Evolutionary conservation across 352 stramenopile genomes (phyloP), one percentile per base, ranked within the genome.

Genomic region (Phytophthora sp.): DNA sequence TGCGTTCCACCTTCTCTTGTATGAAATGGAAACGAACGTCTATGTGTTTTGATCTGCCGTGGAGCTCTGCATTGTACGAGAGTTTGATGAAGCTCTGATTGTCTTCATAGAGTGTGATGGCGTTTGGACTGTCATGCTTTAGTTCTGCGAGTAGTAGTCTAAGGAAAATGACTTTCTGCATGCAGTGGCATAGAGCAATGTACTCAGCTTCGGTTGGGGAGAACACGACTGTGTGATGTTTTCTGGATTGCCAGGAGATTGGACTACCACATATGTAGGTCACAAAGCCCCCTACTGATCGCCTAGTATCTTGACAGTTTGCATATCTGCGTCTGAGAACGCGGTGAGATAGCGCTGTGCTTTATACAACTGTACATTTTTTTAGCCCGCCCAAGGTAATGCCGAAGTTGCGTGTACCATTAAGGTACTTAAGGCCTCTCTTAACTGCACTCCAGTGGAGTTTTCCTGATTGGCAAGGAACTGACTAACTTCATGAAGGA

Each of bases 1-100:
- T 33, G 29, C 29, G 29, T 33, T 33, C 29, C 29, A 33, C 29
- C 29, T 33, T 33, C 29, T 33, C 29, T 33, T 33, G 29, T 9
- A 33, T 9, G 9, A 33, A 33, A 33, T 33, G 29, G 29, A 9
- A 33, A 4, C 29, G 29, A 45, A 45, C 62, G 42, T 78, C 53
- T 29, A 78, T 81, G 50, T 78, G 69, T 33, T 81, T 81, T 21
- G 52, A 68, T 18, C 61, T 52, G n/a, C 57, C 68, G 66, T 77
- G 73, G 18, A 69, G 27, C 18, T 71, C 57, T 15, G 57, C 62
- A 30, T 75, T 77, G 50, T 76, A 73, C 1, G 66, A 57, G 0
- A 75, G 20, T 57, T 77, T 64, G 39, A 80, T 77, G 45, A 46
- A 72, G 30, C 69, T 73, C 23, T 80, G 63, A n/a, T 80, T 75